Base-by-base conservation (phyloP, 768 basidiomycete genomes). In the Phaeotremella skinneri region DNA sequence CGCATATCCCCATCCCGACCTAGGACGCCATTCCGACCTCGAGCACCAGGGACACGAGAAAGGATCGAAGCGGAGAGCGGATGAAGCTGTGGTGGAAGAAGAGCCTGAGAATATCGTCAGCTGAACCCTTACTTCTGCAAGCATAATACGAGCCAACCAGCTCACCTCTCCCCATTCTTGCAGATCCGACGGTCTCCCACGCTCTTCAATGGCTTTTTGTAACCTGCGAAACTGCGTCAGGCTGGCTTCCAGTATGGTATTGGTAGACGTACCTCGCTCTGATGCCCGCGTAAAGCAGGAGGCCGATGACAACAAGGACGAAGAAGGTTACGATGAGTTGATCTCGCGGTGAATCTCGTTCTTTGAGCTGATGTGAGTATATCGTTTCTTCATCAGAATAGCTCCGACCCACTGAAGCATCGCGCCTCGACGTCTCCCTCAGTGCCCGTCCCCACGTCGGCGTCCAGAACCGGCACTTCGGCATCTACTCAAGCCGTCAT, bases 351-450 rank as follows among this genome's bases (percentile, higher is more conserved):
- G 90, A 92, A 80, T 94, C 91, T 61, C 92, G 85, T 80, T 93
- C 91, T 94, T 9, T 27, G 41, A 54, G 6, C 26, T n/a, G n/a
- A n/a, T 21, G 14, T 58, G 43, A 27, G 29, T 14, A 17, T 34
- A 17, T 27, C 14, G 2, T 29, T 37, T 25, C 26, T 11, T 39
- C 29, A 11, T 41, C 25, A 23, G 31, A 39, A 3, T n/a, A n/a
- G 32, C 31, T 49, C 51, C 37, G 54, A 82, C 91, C 72, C 78
- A 94, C 91, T 90, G 80, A 94, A 94, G 81, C 92, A 96, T 75
- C 91, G 82, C 57, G 91, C 91, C 80, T 93, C 91, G 23, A 96
- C 90, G 77, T 94, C 91, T 42, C 92, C 92, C 77, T 94, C 92
- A 74, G 89, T 92, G 31, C 92, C 92, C 4, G 91, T 93, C 13